phyloP scores from a whole-genome alignment of 2,329 filamentous ascomycete genomes.

The Colletotrichum tofieldiae region DNA sequence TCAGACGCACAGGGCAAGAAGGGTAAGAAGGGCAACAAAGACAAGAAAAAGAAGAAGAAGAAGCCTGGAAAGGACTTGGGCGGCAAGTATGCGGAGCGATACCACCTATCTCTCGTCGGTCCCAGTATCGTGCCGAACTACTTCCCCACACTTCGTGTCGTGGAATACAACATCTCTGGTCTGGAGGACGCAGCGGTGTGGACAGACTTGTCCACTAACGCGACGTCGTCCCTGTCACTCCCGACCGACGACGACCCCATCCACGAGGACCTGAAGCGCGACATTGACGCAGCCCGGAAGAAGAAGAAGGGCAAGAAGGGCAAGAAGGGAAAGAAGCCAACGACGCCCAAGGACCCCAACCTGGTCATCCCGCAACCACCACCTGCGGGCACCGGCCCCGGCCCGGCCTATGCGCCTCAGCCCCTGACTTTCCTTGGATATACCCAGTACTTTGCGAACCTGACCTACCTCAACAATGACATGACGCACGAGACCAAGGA shows the following conservation, averaged over 20 bases:
- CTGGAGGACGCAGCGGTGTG: slow-evolving; percentile 72
- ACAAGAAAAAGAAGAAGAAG: slow-evolving; percentile 64
- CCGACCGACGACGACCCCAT: slow-evolving; percentile 41
- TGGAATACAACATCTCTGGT: slow-evolving; percentile 93
- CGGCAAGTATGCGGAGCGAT: slow-evolving; percentile 87
- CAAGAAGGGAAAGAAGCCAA: slow-evolving; percentile 54
- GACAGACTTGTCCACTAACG: slow-evolving; percentile 51
- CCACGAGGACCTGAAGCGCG: slow-evolving; percentile 50
- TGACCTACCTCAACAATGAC: slow-evolving; percentile 90
- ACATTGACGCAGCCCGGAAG: slow-evolving; percentile 51
- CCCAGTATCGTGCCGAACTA: slow-evolving; percentile 95
- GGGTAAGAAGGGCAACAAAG: slow-evolving; percentile 56
- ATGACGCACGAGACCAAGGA: slow-evolving; percentile 56
- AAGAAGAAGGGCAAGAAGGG: slow-evolving; percentile 59
- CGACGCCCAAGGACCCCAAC: slow-evolving; percentile 67
- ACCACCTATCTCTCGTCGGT: slow-evolving; percentile 83
- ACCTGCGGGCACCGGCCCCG: slow-evolving; percentile 80
- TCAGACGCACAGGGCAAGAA: slow-evolving; percentile 52
- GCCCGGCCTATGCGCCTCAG: slow-evolving; percentile 92
- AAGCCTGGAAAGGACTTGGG: slow-evolving; percentile 75
- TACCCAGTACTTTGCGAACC: slow-evolving; percentile 93
- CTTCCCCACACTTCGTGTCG: slow-evolving; percentile 89
- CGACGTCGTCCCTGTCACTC: not conserved
- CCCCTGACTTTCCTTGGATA: slow-evolving; percentile 84
- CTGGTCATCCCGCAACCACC: slow-evolving; percentile 80